Percentiles rank a stretch among this genome's conserved stretches.
Evolutionary conservation across 2,329 filamentous ascomycete genomes (phyloP).

Genomic region (Botrytis medusae): DNA sequence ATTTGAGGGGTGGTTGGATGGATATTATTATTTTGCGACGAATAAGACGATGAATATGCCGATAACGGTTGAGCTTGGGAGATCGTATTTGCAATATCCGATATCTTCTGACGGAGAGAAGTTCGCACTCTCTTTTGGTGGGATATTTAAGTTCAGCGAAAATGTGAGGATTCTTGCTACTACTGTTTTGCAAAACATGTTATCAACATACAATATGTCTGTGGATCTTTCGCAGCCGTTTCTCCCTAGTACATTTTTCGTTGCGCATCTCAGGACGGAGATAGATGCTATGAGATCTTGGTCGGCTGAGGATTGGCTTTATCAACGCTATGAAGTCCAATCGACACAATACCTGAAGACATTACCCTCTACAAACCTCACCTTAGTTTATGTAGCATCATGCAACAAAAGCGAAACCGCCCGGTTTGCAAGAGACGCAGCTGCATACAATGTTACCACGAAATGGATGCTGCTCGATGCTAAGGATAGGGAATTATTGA

Average conservation of each 20-base stretch:
- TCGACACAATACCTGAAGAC: conserved; percentile 42
- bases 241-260: conserved; percentile 28
- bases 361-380: conserved; percentile 34
- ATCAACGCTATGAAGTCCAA: conserved; percentile 37
- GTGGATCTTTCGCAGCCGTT: conserved; percentile 20
- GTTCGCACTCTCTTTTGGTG: conserved; percentile 31
- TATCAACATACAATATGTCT: conserved; percentile 21
- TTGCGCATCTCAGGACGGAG: conserved; percentile 35
- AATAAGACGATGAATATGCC: conserved; percentile 12
- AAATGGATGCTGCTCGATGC: conserved; percentile 45
- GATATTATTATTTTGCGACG: background rate
- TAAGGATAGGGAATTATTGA: conserved; percentile 39
- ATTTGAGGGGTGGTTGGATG: background rate
- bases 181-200: conserved; percentile 26
- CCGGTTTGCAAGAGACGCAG: conserved; percentile 42
- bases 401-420: conserved; percentile 43
- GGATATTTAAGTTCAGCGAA: conserved; percentile 32
- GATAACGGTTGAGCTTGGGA: conserved; percentile 28
- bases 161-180: conserved; percentile 32
- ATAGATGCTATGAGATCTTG: conserved; percentile 31
- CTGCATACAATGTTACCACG: conserved; percentile 40
- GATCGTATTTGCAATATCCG: conserved; percentile 33
- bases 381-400: conserved; percentile 46
- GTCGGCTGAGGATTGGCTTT: conserved; percentile 24
- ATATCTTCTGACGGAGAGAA: conserved; percentile 28